Evolutionary conservation across 2,329 filamentous ascomycete genomes (phyloP).

Genomic region (Cucurbitaria berberidis): DNA sequence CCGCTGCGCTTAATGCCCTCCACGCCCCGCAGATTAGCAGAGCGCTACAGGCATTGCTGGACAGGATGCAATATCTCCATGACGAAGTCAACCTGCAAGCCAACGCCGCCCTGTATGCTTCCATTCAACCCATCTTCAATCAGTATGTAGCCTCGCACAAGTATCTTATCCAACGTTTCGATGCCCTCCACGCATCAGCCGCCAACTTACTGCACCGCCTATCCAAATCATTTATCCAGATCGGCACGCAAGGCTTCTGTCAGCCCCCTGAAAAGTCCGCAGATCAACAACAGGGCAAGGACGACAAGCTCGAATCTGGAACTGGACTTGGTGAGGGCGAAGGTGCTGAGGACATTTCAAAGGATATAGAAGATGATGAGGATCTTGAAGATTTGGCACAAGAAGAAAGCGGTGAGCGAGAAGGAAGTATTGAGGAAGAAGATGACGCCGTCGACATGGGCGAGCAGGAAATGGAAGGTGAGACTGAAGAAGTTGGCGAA

Average conservation of each 20-base stretch:
- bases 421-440: constrained; percentile 74
- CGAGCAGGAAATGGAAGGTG: constrained; percentile 87
- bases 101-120: constrained; percentile 65
- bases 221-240: constrained; percentile 75
- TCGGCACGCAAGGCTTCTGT: constrained; percentile 88
- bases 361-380: constrained; percentile 92
- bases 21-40: constrained; percentile 63
- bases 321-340: constrained; percentile 95
- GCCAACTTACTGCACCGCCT: constrained; percentile 78
- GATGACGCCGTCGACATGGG: constrained; percentile 92
- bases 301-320: constrained; percentile 84
- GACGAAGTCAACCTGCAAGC: constrained; percentile 51
- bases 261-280: constrained; percentile 78
- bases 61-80: constrained; percentile 53
- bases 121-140: constrained; percentile 72
- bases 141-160: constrained; percentile 72
- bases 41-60: constrained; percentile 54
- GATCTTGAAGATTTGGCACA: constrained; percentile 91
- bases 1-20: constrained; percentile 62
- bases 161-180: constrained; percentile 64
- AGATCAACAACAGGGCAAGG: constrained; percentile 69
- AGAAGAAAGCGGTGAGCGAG: constrained; percentile 69
- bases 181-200: constrained; percentile 70
- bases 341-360: constrained; percentile 96
- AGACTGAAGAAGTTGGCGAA: constrained; percentile 67